phyloP scores from a whole-genome alignment of 495 filamentous ascomycete species.

The Penicillium steckii region DNA sequence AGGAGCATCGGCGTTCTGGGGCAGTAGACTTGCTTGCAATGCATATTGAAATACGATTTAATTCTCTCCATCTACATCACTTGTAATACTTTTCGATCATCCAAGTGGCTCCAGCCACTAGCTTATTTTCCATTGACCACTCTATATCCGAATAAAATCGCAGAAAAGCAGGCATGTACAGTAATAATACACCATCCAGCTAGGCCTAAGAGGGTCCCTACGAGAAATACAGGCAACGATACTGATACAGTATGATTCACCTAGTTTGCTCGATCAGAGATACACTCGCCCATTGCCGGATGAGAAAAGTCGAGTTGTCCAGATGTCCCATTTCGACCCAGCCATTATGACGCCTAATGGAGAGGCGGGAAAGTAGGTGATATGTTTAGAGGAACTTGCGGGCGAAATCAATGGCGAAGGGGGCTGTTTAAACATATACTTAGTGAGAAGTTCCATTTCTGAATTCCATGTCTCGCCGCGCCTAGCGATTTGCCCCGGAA shows the following conservation, averaged over 20 bases:
- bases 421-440: conserved; percentile 49
- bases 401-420: conserved; percentile 78
- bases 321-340: conserved; percentile 7
- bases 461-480: neutral
- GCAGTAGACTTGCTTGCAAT: conserved; percentile 21
- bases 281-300: neutral
- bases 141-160: conserved; percentile 21
- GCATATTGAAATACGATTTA: conserved; percentile 25
- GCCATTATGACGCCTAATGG: neutral
- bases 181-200: conserved; percentile 31
- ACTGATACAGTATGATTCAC: too few relatives aligned
- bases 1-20: conserved; percentile 28
- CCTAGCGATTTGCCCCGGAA: neutral
- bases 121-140: conserved; percentile 14
- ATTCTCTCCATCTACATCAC: neutral
- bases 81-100: neutral
- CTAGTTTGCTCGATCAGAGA: too few relatives aligned
- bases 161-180: conserved; percentile 30
- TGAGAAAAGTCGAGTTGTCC: conserved; percentile 3
- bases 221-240: too few relatives aligned
- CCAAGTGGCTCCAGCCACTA: conserved; percentile 15
- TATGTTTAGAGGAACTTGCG: conserved; percentile 66
- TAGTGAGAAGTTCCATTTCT: conserved; percentile 7
- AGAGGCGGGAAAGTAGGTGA: conserved; percentile 4
- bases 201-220: neutral